A percentile compares a stretch with the other conserved stretches of the same genome.
Conservation (phyloP, 129 eudicot species). For the Oenanthe sinensis region DNA sequence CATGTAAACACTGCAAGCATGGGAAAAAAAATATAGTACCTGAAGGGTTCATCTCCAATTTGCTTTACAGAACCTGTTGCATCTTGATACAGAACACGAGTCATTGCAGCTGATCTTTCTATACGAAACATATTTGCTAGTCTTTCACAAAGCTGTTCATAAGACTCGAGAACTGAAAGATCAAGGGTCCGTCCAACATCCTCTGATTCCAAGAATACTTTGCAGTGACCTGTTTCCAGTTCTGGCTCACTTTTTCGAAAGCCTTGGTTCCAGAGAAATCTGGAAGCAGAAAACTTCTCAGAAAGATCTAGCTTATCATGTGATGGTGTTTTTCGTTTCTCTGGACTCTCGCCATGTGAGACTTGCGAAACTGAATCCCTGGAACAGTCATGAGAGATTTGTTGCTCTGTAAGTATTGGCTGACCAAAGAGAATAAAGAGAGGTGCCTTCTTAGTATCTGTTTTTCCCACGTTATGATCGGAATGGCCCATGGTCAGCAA, state of each 20-base stretch:
- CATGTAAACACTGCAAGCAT: neutral
- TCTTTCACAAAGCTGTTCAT: slow-evolving; percentile 42
- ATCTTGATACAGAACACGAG: slow-evolving; percentile 47
- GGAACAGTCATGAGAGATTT: slow-evolving; percentile 38
- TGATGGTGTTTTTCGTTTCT: slow-evolving; percentile 12
- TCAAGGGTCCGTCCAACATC: slow-evolving; percentile 68
- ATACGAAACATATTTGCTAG: slow-evolving; percentile 59
- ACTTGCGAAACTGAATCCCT: slow-evolving; percentile 20
- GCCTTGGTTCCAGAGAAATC: slow-evolving; percentile 24
- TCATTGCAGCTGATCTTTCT: slow-evolving; percentile 37
- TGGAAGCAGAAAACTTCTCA: slow-evolving; percentile 8
- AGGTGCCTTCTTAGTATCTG: slow-evolving; percentile 31
- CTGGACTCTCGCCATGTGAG: slow-evolving; percentile 17
- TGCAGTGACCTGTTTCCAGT: slow-evolving; percentile 47
- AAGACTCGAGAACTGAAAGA: slow-evolving; percentile 60
- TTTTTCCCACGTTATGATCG: slow-evolving; percentile 29
- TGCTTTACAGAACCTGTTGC: slow-evolving; percentile 46
- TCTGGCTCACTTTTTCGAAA: slow-evolving; percentile 31
- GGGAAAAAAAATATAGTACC: slow-evolving; percentile 21
- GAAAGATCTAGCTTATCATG: slow-evolving; percentile 6
- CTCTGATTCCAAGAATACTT: slow-evolving; percentile 61
- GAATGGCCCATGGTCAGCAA: slow-evolving; percentile 56
- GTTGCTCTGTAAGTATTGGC: slow-evolving; percentile 72
- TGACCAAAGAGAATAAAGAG: slow-evolving; percentile 70
- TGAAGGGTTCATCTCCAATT: slow-evolving; percentile 60